phyloP scores from a whole-genome alignment of 768 basidiomycete genomes.

The Strobilomyces echinocephalus region DNA sequence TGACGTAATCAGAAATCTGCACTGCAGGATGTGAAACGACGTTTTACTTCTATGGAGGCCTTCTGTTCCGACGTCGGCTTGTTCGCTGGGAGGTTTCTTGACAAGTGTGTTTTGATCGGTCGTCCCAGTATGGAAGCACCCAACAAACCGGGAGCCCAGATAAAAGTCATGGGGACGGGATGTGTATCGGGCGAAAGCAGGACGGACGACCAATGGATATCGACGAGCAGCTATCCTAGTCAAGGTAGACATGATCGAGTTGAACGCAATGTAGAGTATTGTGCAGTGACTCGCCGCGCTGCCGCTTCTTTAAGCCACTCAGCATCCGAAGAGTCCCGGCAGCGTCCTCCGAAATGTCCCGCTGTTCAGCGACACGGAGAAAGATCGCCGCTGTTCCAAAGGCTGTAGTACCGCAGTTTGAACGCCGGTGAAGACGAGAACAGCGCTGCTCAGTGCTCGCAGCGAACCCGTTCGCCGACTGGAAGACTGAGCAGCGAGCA shows the following conservation, averaged over 20 bases:
- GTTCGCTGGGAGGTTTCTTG: constrained; percentile 22
- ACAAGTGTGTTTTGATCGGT: constrained; percentile 20
- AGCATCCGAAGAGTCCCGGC: constrained; percentile 26
- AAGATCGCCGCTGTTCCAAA: neutral
- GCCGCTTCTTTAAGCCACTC: constrained; percentile 19
- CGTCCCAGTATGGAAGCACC: constrained; percentile 22
- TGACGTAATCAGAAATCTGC: neutral
- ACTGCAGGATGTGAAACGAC: neutral
- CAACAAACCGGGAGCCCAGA: constrained; percentile 1
- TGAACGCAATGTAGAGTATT: neutral
- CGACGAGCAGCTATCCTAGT: constrained; percentile 10
- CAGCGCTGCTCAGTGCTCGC: neutral
- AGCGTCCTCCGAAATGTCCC: constrained; percentile 17
- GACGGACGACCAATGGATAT: constrained; percentile 5
- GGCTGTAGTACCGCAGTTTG: neutral
- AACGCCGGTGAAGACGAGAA: neutral
- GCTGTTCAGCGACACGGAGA: neutral
- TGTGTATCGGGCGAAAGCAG: constrained; percentile 6
- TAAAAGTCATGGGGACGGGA: constrained; percentile 4
- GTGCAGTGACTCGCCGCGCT: neutral
- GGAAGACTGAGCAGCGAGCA: neutral
- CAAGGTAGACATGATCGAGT: constrained; percentile 15
- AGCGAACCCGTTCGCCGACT: neutral
- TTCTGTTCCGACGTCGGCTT: constrained; percentile 28
- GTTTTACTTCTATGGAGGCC: constrained; percentile 32